phyloP scores from a whole-genome alignment of 2,329 filamentous ascomycete species.

The Paecilomyces sp. region DNA sequence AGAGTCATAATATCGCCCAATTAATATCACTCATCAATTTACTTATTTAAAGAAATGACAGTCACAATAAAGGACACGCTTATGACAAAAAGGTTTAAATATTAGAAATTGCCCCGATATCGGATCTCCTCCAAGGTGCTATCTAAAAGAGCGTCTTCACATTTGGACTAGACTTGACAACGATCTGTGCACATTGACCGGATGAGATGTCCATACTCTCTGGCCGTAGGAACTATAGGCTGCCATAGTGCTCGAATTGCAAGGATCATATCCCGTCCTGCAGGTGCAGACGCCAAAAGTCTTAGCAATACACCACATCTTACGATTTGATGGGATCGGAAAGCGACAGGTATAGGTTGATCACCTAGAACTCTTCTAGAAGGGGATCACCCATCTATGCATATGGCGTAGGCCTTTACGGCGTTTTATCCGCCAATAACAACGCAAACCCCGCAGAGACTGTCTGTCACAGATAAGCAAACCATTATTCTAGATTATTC shows the following conservation, averaged over 20 bases:
- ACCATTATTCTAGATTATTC: not conserved
- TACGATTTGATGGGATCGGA: not conserved
- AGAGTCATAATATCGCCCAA: too few relatives aligned
- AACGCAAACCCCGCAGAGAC: not conserved
- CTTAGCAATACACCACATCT: too few relatives aligned
- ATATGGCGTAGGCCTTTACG: not conserved
- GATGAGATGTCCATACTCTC: not conserved
- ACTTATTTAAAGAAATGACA: too few relatives aligned
- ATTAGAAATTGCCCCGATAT: too few relatives aligned
- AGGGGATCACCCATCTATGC: not conserved
- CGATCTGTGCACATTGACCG: too few relatives aligned
- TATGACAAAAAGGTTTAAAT: too few relatives aligned
- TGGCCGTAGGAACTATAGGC: not conserved
- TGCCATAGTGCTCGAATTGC: not conserved
- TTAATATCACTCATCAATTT: too few relatives aligned
- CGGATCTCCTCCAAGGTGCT: too few relatives aligned
- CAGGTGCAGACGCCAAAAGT: not conserved
- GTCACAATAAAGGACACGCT: too few relatives aligned
- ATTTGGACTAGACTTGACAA: too few relatives aligned
- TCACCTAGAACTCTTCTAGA: not conserved
- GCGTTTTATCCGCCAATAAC: not conserved
- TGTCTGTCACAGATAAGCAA: not conserved
- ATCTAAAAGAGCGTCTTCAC: too few relatives aligned
- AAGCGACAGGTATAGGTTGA: not conserved
- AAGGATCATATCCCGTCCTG: not conserved